Base-by-base conservation (phyloP, 495 filamentous ascomycete genomes). In the Podospora pseudopauciseta region DNA sequence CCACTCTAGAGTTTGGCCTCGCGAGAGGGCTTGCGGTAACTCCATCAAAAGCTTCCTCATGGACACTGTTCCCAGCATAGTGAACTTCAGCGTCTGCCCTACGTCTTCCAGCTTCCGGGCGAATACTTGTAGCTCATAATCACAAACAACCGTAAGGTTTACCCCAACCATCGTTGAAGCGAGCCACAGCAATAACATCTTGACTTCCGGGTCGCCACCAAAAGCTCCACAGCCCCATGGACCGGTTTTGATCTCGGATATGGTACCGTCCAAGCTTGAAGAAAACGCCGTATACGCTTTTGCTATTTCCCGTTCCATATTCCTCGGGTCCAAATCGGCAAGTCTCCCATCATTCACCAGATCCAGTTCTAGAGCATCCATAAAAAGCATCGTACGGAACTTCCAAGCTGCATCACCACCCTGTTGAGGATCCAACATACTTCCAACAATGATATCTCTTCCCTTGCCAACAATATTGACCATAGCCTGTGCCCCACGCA, bases 351-450 rank as follows among this genome's bases (percentile, higher is more conserved):
- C 58, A 18, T 69, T 64, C 18, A 64, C 62, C 49, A 65, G 30
- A 39, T 77, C 75, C 23, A 76, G 57, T 63, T 77, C 75, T 7
- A 75, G 65, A 1, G 74, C 74, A 54, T 76, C 74, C 74, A 77
- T 76, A 66, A 75, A 70, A 66, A 77, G 32, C 72, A 73, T 76
- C 23, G 39, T 71, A 5, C 72, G 67, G 4, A 67, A 62, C 26
- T 26, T 32, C 67, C 69, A 73, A 18, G 20, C 44, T 20, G 6
- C 54, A 16, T 59, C 26, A 2, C 63, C 57, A 3, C 49, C 49
- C 3, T 18, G 30, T 5, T 60, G 66, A 23, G 57, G 19, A 11
- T 26, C 28, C 64, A 65, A 64, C 23, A 23, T 23, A 5, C 28
- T n/a, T n/a, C 67, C 66, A 23, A 66, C 55, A 34, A 2, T 28